Conservation (phyloP, 306 rosid genomes). For the Dryas alaskensis region DNA sequence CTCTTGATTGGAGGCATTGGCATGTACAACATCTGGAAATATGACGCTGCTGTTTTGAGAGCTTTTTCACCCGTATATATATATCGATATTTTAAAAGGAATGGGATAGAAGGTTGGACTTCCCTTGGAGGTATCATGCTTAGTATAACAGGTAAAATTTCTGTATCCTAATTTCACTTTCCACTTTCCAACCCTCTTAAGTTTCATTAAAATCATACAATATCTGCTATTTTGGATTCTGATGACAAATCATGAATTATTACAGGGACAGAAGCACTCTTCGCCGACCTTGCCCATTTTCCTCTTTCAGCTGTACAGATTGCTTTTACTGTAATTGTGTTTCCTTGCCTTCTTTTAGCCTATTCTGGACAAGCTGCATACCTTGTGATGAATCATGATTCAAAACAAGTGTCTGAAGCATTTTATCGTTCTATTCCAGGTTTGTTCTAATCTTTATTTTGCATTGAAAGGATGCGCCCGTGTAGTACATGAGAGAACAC, state of each 20-base stretch:
- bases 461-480: neutral
- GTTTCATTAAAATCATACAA: neutral
- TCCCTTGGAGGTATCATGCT: constrained; percentile 97
- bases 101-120: constrained; percentile 75
- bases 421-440: constrained; percentile 98
- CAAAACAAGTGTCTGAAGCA: constrained; percentile 23
- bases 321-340: constrained; percentile 87
- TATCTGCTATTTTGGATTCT: constrained; percentile 23
- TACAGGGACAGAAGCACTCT: constrained; percentile 97
- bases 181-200: neutral
- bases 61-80: constrained; percentile 85
- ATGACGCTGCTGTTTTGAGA: constrained; percentile 65
- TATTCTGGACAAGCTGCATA: constrained; percentile 98
- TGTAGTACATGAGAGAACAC: neutral
- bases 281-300: constrained; percentile 91
- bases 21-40: constrained; percentile 76
- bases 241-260: constrained; percentile 30
- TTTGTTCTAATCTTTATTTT: constrained; percentile 25
- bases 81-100: constrained; percentile 68
- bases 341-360: constrained; percentile 95
- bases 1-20: constrained; percentile 93
- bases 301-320: constrained; percentile 95
- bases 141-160: constrained; percentile 80
- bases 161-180: constrained; percentile 10
- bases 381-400: constrained; percentile 35